These are phyloP conservation scores for Umbelopsis sp. DNA, from an alignment of 371 early-diverging fungal species.

Conservation along the genomic window DNA sequence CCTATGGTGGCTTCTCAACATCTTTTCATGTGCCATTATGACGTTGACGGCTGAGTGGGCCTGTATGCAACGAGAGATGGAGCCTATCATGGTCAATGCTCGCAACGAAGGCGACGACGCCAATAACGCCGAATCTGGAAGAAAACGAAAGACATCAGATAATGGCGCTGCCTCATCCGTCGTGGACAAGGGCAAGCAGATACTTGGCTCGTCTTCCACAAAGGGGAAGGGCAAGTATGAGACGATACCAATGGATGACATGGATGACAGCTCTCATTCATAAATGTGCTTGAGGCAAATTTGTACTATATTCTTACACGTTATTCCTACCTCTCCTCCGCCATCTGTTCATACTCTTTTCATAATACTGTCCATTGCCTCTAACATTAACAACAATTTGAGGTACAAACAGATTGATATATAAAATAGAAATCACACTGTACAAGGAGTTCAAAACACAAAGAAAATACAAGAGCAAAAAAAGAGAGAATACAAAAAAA, in stretches of 20 bases:
- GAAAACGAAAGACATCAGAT: slow-evolving; percentile 30
- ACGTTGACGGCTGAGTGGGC: slow-evolving; percentile 83
- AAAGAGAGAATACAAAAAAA: neutral
- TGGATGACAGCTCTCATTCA: slow-evolving; percentile 21
- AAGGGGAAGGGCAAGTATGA: slow-evolving; percentile 41
- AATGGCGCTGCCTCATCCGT: slow-evolving; percentile 11
- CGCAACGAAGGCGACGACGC: slow-evolving; percentile 21
- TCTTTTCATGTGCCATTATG: slow-evolving; percentile 59
- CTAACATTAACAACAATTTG: neutral
- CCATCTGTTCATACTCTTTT: neutral
- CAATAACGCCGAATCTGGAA: slow-evolving; percentile 17
- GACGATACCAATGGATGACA: slow-evolving; percentile 40
- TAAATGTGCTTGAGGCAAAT: neutral
- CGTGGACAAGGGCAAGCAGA: slow-evolving; percentile 20
- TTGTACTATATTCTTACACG: neutral
- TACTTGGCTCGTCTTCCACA: slow-evolving; percentile 22
- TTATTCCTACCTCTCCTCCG: neutral
- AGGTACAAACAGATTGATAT: neutral
- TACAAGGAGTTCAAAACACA: slow-evolving; percentile 2
- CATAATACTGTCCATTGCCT: neutral
- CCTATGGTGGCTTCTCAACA: slow-evolving; percentile 74
- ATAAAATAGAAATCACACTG: slow-evolving; percentile 19
- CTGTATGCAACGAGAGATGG: slow-evolving; percentile 82
- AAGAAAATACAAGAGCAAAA: neutral
- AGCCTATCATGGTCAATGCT: slow-evolving; percentile 70